Percentiles rank a stretch among this genome's conserved stretches.
phyloP scores from a whole-genome alignment of 139 green algal genomes.

The Chlamydomonas incerta region DNA sequence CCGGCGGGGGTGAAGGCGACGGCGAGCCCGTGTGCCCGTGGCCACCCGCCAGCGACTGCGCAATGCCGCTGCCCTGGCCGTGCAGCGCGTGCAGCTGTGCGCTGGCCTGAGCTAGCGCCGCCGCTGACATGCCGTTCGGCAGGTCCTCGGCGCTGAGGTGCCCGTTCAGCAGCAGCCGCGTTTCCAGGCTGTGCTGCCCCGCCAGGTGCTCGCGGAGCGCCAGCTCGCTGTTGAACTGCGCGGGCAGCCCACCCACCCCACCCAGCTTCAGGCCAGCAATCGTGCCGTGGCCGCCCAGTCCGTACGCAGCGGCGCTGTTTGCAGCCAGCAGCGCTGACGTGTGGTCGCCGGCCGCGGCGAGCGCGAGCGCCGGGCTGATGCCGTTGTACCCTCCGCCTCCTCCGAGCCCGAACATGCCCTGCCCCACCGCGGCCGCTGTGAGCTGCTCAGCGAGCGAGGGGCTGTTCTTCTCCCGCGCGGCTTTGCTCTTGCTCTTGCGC shows the following conservation, averaged over 20 bases:
- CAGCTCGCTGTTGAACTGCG: neutral
- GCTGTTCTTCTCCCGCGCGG: neutral
- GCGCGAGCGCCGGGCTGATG: neutral
- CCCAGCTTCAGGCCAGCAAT: conserved; percentile 5
- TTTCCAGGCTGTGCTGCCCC: neutral
- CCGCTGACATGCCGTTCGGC: neutral
- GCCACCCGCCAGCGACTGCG: neutral
- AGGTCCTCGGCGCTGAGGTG: neutral
- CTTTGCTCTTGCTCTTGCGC: conserved; percentile 78
- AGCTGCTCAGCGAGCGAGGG: conserved; percentile 10
- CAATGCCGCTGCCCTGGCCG: neutral
- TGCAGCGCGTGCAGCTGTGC: neutral
- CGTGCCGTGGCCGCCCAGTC: neutral
- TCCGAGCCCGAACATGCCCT: conserved; percentile 12
- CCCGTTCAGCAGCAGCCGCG: neutral
- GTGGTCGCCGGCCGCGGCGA: neutral
- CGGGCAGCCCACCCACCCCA: neutral
- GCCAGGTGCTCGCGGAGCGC: no score
- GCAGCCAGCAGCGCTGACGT: neutral
- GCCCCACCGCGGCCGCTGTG: neutral
- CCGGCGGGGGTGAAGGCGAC: neutral
- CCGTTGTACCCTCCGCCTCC: neutral
- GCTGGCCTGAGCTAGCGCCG: neutral
- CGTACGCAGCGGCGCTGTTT: conserved; percentile 1
- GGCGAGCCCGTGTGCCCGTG: neutral